Evolutionary conservation across 371 early-diverging fungal species (phyloP), one percentile per base, ranked within the genome.

Genomic region (Apophysomyces trapeziformis): DNA sequence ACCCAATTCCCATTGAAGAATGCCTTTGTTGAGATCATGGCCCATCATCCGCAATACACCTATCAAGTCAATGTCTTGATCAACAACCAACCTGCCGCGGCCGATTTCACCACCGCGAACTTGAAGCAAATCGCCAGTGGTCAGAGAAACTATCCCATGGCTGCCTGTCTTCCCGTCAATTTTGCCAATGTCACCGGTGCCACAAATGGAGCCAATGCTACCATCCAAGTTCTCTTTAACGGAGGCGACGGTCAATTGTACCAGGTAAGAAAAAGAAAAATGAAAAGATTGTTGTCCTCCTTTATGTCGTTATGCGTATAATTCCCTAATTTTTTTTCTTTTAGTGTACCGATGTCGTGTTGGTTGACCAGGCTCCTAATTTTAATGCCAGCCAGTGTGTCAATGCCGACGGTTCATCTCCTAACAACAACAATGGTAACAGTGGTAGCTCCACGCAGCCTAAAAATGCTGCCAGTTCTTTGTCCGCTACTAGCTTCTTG

Each of bases 171-270:
- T 16, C 71, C 80, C 8, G 50, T 83, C 13, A 70, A 82, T 58
- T 58, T 86, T 8, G 59, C 70, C 21, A 57, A 58, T 12, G 68
- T 72, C 13, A 37, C 75, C 36, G 69, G 60, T 21, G 76, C 78
- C 13, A 70, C 67, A 21, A 71, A 76, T 46, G 87, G 87, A 11
- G 66, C 74, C 60, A 80, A 77, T 57, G 88, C 83, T 32, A 87
- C 87, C 36, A 64, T 89, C 44, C 89, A 87, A 67, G 60, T 87
- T 26, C 60, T 79, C 6, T 88, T 77, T 63, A 79, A 86, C 54
- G 87, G 81, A 21, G 88, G 88, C 32, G 88, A 89, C 68, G 79
- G 79, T 16, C 63, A 65, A 11, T 71, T 89, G 18, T 87, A 88
- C 67, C 87, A 87, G 76, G 82, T 79, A 76, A 60, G 32, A 45